Percentiles rank a stretch among this genome's conserved stretches.
phyloP scores from a whole-genome alignment of 2,329 filamentous ascomycete genomes.

The Mycosphaerella arachidis region DNA sequence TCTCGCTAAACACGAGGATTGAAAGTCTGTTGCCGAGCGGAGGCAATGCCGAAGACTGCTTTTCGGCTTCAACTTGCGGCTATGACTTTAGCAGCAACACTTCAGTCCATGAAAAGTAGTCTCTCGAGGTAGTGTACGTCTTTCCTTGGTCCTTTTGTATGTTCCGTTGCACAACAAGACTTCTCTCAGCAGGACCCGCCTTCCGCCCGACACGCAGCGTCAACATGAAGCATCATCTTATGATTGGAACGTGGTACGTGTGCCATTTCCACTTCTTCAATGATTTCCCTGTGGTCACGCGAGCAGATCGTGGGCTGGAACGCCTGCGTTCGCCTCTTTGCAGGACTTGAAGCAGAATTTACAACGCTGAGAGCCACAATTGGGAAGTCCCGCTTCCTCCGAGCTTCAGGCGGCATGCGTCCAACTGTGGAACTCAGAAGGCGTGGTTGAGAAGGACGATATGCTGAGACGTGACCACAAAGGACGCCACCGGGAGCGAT shows the following conservation, averaged over 20 bases:
- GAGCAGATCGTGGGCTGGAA: not conserved
- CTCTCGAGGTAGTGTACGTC: not conserved
- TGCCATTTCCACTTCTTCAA: not conserved
- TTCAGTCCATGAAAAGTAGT: not conserved
- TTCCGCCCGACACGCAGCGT: slow-evolving; percentile 8
- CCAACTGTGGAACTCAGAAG: not conserved
- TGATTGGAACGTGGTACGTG: slow-evolving; percentile 75
- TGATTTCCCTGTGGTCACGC: not conserved
- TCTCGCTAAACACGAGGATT: not conserved
- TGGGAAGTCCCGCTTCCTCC: not conserved
- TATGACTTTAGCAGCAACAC: slow-evolving; percentile 6
- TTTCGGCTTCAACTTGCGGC: slow-evolving; percentile 13
- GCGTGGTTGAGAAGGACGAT: not conserved
- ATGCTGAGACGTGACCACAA: slow-evolving; percentile 2
- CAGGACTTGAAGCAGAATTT: not conserved
- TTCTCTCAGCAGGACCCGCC: not conserved
- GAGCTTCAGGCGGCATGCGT: slow-evolving; percentile 1
- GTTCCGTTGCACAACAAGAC: not conserved
- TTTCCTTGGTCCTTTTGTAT: not conserved
- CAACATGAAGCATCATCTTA: slow-evolving; percentile 79
- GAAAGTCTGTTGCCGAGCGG: not conserved
- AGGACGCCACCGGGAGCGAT: slow-evolving; percentile 77
- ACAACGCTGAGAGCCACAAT: not conserved
- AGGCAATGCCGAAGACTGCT: not conserved
- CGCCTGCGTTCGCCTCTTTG: not conserved